Percentiles rank a stretch among this genome's conserved stretches.
Conservation (phyloP, 805 yeast genomes). For the Yarrowia bubula region DNA sequence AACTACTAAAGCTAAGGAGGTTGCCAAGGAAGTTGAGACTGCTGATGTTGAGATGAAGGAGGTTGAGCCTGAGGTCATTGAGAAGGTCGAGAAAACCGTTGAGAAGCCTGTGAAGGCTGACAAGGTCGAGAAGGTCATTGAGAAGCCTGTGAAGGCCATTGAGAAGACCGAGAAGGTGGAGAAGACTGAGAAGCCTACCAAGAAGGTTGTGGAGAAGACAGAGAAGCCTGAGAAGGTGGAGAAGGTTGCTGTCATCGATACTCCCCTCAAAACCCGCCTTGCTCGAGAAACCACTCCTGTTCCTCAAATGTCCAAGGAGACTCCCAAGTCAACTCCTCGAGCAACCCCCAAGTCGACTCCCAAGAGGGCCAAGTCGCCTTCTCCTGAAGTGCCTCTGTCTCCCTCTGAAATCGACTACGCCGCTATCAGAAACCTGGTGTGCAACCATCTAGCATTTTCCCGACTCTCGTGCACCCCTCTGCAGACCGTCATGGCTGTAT, state of each 20-base stretch:
- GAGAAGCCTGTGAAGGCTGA: conserved; percentile 24
- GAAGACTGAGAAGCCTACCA: background rate
- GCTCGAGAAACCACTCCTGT: conserved; percentile 10
- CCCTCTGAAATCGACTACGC: conserved; percentile 35
- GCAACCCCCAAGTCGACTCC: background rate
- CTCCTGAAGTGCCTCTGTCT: conserved; percentile 1
- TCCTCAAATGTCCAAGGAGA: background rate
- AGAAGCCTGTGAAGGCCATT: background rate
- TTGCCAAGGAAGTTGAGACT: background rate
- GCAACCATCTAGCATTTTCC: conserved; percentile 87
- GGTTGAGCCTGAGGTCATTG: background rate
- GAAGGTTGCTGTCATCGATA: background rate
- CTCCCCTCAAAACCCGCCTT: background rate
- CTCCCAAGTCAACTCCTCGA: background rate
- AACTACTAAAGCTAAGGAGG: background rate
- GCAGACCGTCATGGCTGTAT: conserved; percentile 56
- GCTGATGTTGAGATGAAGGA: background rate
- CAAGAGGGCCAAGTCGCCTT: background rate
- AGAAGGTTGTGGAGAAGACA: background rate
- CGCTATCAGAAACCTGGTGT: conserved; percentile 62
- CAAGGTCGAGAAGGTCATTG: conserved; percentile 29
- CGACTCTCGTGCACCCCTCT: conserved; percentile 84
- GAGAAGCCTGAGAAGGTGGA: background rate
- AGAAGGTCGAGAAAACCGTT: background rate
- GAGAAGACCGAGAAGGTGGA: background rate